Percentiles rank a stretch among this genome's conserved stretches.
These are phyloP conservation scores for Excoecaria agallocha DNA, from an alignment of 345 rosid genomes.

Conservation along the genomic window DNA sequence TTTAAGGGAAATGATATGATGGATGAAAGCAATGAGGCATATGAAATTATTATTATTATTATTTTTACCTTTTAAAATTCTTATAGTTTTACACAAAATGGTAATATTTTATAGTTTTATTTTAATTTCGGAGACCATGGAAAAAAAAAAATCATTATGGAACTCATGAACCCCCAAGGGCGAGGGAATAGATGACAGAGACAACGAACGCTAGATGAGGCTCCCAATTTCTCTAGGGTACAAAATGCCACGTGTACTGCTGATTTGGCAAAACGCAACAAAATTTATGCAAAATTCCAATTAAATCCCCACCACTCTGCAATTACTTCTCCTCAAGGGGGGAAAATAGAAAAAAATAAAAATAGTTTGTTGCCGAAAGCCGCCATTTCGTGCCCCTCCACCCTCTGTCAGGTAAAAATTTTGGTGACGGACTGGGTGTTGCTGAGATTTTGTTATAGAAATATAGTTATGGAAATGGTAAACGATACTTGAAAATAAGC, in stretches of 20 bases:
- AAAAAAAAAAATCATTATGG: no score
- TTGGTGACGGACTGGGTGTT: not conserved
- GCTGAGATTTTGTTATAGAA: not conserved
- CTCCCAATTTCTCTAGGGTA: not conserved
- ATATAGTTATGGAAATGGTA: not conserved
- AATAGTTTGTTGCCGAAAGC: not conserved
- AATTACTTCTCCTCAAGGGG: not conserved
- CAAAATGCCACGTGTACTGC: not conserved
- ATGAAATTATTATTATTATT: no score
- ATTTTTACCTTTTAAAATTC: no score
- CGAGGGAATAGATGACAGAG: not conserved
- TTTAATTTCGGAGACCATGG: no score
- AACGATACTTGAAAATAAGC: not conserved
- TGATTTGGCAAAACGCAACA: slow-evolving; percentile 1
- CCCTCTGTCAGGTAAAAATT: not conserved
- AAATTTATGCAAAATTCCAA: not conserved
- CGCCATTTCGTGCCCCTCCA: not conserved
- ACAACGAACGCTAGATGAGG: not conserved
- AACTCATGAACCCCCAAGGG: not conserved
- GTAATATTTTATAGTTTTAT: no score
- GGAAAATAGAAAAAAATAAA: not conserved
- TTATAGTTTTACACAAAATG: no score
- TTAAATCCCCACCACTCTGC: not conserved
- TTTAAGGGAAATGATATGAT: no score
- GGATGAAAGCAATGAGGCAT: no score